A percentile compares a stretch with the other conserved stretches of the same genome.
phyloP scores from a whole-genome alignment of 2,329 filamentous ascomycete species.

The Pseudogymnoascus sp. region DNA sequence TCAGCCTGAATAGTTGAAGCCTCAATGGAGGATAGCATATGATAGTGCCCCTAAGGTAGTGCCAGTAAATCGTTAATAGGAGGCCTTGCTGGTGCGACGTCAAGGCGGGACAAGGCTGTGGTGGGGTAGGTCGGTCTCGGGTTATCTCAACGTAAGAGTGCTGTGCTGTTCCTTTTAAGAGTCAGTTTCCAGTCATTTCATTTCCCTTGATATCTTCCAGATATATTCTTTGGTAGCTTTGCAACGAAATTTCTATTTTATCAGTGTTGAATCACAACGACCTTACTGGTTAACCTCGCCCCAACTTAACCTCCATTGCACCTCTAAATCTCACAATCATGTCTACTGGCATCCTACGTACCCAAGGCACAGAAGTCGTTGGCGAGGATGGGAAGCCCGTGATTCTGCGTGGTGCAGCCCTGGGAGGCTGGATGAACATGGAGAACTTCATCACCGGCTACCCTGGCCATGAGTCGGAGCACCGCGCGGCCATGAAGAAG shows the following conservation, averaged over 20 bases:
- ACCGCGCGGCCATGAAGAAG: conserved; percentile 36
- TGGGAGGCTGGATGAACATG: conserved; percentile 23
- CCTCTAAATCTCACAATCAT: conserved; percentile 11
- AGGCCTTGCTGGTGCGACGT: not conserved
- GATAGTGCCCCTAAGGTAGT: not conserved
- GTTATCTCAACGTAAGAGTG: not conserved
- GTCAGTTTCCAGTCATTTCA: not conserved
- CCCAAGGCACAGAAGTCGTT: conserved; percentile 29
- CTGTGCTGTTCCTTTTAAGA: not conserved
- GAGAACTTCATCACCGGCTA: conserved; percentile 44
- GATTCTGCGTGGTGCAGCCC: not conserved
- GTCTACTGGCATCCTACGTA: conserved; percentile 26
- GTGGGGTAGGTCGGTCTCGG: not conserved
- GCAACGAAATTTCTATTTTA: not conserved
- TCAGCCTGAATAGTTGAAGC: not conserved
- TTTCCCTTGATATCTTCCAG: not conserved
- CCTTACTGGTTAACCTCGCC: not conserved
- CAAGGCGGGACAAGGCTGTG: not conserved
- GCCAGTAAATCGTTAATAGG: not conserved
- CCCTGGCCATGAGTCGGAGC: conserved; percentile 38
- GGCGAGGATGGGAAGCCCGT: conserved; percentile 25
- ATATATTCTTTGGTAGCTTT: not conserved
- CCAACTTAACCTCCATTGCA: not conserved
- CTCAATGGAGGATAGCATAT: not conserved
- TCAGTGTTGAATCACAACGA: not conserved